These are phyloP conservation scores for Fragilaria crotonensis DNA, from an alignment of 108 stramenopile genomes.

Conservation along the genomic window DNA sequence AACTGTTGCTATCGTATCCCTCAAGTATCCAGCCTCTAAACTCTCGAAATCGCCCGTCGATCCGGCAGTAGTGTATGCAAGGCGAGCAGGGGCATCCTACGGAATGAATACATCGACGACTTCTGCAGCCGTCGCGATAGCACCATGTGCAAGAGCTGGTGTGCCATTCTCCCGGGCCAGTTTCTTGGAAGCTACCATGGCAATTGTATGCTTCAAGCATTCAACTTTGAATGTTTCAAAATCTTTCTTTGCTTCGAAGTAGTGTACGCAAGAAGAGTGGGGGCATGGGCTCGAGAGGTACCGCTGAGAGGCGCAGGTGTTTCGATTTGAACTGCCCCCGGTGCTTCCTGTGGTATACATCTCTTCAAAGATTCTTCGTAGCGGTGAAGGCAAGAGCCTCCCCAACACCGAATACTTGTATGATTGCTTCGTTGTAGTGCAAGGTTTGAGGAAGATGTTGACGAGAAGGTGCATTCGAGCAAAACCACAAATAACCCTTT, in stretches of 20 bases:
- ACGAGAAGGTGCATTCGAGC: too few relatives aligned
- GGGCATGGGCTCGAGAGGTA: conserved; percentile 31
- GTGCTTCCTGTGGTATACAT: too few relatives aligned
- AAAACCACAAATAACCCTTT: too few relatives aligned
- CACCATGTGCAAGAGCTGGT: neutral
- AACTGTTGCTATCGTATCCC: too few relatives aligned
- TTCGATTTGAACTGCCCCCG: neutral
- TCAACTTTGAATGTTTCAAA: neutral
- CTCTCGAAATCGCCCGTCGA: conserved; percentile 36
- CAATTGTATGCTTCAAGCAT: neutral
- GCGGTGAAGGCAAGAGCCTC: too few relatives aligned
- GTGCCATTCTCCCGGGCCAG: neutral
- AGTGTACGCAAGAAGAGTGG: conserved; percentile 41
- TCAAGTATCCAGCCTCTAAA: conserved; percentile 41
- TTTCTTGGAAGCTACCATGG: neutral
- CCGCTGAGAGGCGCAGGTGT: neutral
- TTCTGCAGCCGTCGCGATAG: too few relatives aligned
- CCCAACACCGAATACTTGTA: too few relatives aligned
- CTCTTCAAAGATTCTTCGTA: too few relatives aligned
- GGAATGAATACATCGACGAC: conserved; percentile 10
- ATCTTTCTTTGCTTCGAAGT: conserved; percentile 21
- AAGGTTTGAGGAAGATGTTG: too few relatives aligned
- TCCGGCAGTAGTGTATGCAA: conserved; percentile 45
- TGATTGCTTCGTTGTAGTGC: too few relatives aligned
- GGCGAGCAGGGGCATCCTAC: conserved; percentile 38